Percentiles rank a stretch among this genome's conserved stretches.
phyloP scores from a whole-genome alignment of 2,329 filamentous ascomycete genomes.

The Dactylonectria estremocensis region DNA sequence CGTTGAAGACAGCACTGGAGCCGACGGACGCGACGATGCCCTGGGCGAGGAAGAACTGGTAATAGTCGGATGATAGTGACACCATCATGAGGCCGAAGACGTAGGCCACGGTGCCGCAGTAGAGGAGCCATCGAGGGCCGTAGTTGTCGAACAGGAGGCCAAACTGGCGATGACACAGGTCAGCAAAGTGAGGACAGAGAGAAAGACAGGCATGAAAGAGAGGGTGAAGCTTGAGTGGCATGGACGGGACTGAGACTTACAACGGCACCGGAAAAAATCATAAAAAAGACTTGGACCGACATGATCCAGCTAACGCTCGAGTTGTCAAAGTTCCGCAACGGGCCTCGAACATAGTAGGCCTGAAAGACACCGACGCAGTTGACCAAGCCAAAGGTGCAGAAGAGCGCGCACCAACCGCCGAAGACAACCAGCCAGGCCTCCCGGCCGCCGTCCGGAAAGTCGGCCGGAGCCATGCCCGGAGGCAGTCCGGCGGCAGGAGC shows the following conservation, averaged over 20 bases:
- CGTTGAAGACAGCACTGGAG: constrained; percentile 61
- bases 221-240: too few relatives aligned
- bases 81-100: constrained; percentile 78
- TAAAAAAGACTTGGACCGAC: constrained; percentile 66
- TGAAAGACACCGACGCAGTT: constrained; percentile 71
- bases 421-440: constrained; percentile 72
- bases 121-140: constrained; percentile 72
- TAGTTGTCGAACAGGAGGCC: constrained; percentile 77
- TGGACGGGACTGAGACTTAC: constrained; percentile 54
- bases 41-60: constrained; percentile 62
- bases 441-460: constrained; percentile 72
- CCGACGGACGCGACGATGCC: constrained; percentile 59
- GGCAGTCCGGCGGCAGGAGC: constrained; percentile 42
- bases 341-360: constrained; percentile 68
- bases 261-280: constrained; percentile 64
- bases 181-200: not conserved
- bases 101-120: constrained; percentile 68
- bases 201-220: not conserved
- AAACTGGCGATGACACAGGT: constrained; percentile 49
- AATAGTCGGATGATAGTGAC: constrained; percentile 63
- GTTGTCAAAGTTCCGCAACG: constrained; percentile 63
- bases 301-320: constrained; percentile 74
- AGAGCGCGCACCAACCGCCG: constrained; percentile 60
- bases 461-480: constrained; percentile 59
- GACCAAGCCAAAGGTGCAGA: constrained; percentile 62